Conservation (phyloP, 2,329 filamentous ascomycete genomes). For the Ophiosphaerella narmari region DNA sequence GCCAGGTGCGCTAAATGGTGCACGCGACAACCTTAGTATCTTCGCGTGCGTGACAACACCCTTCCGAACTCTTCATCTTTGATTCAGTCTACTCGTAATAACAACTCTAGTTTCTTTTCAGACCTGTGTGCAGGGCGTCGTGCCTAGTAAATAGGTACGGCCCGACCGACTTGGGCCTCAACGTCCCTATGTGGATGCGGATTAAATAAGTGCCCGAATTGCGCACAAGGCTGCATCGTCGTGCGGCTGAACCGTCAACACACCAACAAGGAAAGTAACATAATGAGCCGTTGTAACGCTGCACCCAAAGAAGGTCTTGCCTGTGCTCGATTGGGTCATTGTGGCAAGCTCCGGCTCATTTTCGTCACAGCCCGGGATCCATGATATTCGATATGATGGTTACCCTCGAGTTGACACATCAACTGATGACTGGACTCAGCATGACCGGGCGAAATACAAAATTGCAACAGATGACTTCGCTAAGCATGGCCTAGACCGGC, state of each 20-base stretch:
- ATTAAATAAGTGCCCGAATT: slow-evolving; percentile 4
- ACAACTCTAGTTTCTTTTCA: no score
- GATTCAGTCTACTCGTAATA: no score
- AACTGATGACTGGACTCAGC: neutral
- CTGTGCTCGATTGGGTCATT: neutral
- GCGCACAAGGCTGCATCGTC: slow-evolving; percentile 9
- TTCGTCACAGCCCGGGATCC: no score
- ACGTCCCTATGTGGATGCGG: slow-evolving; percentile 7
- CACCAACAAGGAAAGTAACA: slow-evolving; percentile 10
- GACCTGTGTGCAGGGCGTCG: neutral
- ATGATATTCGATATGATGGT: no score
- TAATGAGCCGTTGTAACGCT: slow-evolving; percentile 19
- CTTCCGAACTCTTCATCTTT: no score
- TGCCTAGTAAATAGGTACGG: neutral
- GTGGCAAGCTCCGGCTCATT: no score
- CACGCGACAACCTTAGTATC: no score
- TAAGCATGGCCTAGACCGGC: neutral
- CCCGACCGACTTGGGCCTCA: slow-evolving; percentile 1
- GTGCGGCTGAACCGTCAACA: slow-evolving; percentile 15
- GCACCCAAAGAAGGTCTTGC: neutral
- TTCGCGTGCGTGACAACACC: no score
- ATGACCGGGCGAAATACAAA: neutral
- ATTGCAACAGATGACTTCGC: neutral
- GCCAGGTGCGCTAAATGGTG: no score
- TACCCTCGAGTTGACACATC: no score